phyloP scores from a whole-genome alignment of 2,329 filamentous ascomycete species.

The Ophiostoma novo-ulmi region DNA sequence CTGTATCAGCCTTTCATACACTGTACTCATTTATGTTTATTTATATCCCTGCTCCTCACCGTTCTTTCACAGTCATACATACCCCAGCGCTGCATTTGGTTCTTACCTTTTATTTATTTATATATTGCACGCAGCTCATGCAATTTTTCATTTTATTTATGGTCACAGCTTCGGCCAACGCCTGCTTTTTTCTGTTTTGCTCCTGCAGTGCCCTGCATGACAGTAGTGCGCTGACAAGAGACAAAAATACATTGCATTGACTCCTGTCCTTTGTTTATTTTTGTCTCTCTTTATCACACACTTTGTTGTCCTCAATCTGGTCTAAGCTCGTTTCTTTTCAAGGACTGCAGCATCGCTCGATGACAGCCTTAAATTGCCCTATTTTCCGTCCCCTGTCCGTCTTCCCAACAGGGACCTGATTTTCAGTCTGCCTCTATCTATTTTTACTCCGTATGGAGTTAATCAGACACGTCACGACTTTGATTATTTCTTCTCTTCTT shows the following conservation, averaged over 20 bases:
- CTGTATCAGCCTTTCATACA: neutral
- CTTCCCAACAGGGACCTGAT: neutral
- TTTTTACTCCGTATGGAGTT: neutral
- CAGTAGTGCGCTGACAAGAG: conserved; percentile 1
- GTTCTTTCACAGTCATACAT: neutral
- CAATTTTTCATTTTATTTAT: neutral
- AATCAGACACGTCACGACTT: neutral
- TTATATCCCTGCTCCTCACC: conserved; percentile 8
- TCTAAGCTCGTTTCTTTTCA: no score
- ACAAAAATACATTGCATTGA: neutral
- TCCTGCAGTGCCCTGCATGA: neutral
- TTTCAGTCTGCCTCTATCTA: neutral
- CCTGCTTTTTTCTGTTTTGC: neutral
- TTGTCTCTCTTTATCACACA: neutral
- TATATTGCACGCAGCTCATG: neutral
- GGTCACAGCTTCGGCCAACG: neutral
- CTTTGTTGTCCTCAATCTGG: neutral
- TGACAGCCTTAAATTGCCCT: conserved; percentile 4
- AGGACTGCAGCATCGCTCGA: neutral
- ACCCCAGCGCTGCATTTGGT: neutral
- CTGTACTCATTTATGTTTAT: neutral
- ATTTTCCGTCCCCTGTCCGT: neutral
- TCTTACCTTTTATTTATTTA: neutral
- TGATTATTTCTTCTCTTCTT: neutral
- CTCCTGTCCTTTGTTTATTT: neutral